A percentile compares a stretch with the other conserved stretches of the same genome.
These are phyloP conservation scores for Syzygium malaccense DNA, from an alignment of 441 rosid genomes.

Conservation along the genomic window DNA sequence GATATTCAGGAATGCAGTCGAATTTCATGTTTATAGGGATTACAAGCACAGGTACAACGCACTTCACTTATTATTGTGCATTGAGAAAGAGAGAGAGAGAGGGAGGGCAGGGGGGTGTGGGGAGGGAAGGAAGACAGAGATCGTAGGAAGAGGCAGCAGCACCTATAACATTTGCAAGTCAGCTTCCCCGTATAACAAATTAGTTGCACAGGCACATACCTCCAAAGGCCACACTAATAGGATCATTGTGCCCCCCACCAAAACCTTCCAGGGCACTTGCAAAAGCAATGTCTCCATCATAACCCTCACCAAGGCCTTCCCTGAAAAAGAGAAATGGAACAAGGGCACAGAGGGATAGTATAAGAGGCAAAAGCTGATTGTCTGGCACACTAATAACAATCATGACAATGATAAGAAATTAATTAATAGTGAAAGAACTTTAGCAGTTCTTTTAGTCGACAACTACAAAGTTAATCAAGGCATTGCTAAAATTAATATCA, in stretches of 20 bases:
- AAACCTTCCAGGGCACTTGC: conserved; percentile 98
- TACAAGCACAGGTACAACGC: not conserved
- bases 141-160: not conserved
- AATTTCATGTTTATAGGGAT: not conserved
- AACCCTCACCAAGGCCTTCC: conserved; percentile 99
- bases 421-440: not conserved
- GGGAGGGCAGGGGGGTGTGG: not conserved
- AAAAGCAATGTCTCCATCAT: conserved; percentile 97
- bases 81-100: not conserved
- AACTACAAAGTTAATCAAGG: not conserved
- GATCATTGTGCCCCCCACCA: conserved; percentile 99
- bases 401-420: not conserved
- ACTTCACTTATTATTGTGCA: not conserved
- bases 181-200: conserved; percentile 3
- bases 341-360: not conserved
- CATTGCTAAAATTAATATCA: not conserved
- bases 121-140: not conserved
- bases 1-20: not conserved
- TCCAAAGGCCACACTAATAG: conserved; percentile 97
- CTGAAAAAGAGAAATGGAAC: conserved; percentile 33
- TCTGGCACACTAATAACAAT: not conserved
- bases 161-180: not conserved
- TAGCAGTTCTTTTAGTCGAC: not conserved
- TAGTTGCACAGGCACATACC: conserved; percentile 33
- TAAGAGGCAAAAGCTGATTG: not conserved